Evolutionary conservation across 1,284 basidiomycete species (phyloP), one percentile per base, ranked within the genome.

Genomic region (Coriolopsis trogii): DNA sequence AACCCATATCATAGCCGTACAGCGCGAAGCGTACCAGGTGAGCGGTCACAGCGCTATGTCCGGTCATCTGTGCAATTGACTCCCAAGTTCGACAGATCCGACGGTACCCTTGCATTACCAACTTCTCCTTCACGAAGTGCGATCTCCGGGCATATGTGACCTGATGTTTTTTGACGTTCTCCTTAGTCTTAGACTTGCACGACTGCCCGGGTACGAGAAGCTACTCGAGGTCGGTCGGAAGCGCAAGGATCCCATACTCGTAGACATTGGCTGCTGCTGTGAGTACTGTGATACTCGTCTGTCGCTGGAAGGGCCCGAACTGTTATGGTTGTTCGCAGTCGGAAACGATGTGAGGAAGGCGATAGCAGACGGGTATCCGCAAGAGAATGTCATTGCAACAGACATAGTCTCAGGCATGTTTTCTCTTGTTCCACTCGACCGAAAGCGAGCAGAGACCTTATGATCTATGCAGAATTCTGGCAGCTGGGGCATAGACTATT

Each of bases 231-330:
- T 81, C 2, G 66, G 68, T 0, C 62, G 64, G 21, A 65, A 70
- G 3, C 71, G 69, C 16, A 55, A 67, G 18, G 67, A 70, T 39
- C 75, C 78, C 5, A 71, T 84, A 24, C 64, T 80, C 15, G 65
- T 82, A 4, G 72, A 74, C 42, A 60, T 73, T 21, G 73, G 69
- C 2, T 80, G 78, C 53, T 78, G 76, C 58, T 78, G 79, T 81
- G 50, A 60, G 77, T 41, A 12, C 29, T 15, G 4, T 7, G 16
- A 29, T n/a, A 6, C n/a, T n/a, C n/a, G 9, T 33, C 6, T 25
- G 12, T 34, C 15, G 8, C 33, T 34, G 20, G n/a, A 24, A 15
- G n/a, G 6, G 21, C 13, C 12, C 20, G 28, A 13, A 4, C 4
- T 16, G 30, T 23, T 18, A 37, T 8, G 9, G 18, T 10, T 20